A percentile compares a stretch with the other conserved stretches of the same genome.
Evolutionary conservation across 176 grass and related monocot species (phyloP).

Genomic region (Aegilops tauschii): DNA sequence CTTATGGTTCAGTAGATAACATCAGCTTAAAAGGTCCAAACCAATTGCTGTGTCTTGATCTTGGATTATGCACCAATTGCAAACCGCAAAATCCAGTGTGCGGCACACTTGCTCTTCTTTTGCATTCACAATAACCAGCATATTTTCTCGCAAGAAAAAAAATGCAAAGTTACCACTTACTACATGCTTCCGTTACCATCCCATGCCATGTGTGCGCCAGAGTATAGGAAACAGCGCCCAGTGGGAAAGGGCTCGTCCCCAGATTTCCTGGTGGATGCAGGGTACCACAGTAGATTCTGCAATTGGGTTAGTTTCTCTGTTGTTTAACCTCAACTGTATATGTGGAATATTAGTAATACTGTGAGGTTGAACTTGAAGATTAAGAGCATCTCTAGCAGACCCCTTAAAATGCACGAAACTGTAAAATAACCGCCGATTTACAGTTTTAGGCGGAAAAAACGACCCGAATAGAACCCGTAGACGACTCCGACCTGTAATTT

Average conservation of each 20-base stretch:
- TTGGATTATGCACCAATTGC: background rate
- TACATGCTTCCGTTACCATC: background rate
- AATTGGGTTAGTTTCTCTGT: background rate
- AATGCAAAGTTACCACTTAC: background rate
- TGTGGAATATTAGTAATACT: background rate
- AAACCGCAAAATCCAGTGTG: background rate
- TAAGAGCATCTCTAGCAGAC: no score
- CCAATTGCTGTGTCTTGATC: background rate
- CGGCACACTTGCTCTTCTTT: background rate
- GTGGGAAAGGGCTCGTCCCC: background rate
- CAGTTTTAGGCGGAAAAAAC: no score
- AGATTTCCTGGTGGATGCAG: background rate
- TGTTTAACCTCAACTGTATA: background rate
- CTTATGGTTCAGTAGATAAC: background rate
- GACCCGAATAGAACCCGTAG: no score
- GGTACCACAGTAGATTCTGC: background rate
- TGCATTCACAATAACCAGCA: conserved; percentile 6
- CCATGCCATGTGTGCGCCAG: background rate
- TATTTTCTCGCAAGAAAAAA: background rate
- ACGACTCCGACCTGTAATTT: no score
- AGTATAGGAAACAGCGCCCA: background rate
- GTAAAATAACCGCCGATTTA: no score
- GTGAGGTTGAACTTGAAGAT: background rate
- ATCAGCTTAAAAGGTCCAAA: background rate
- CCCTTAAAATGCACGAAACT: no score